Evolutionary conservation across 495 filamentous ascomycete species (phyloP).

Genomic region (Aspergillus hancockii): DNA sequence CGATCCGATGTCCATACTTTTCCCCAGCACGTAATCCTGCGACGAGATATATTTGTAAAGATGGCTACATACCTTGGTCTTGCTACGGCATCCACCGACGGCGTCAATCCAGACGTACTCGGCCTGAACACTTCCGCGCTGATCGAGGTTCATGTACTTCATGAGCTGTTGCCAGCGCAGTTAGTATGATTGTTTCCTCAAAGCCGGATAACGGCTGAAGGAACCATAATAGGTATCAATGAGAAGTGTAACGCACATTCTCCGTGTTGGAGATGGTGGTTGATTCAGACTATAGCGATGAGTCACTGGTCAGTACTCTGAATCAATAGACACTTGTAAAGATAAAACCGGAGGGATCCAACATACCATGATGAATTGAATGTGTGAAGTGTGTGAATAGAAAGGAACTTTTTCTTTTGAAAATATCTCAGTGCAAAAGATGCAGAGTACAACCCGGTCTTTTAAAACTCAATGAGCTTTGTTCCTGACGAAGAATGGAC

Average conservation of each 20-base stretch:
- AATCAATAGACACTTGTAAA: neutral
- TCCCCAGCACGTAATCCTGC: neutral
- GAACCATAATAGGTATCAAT: constrained; percentile 30
- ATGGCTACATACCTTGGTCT: constrained; percentile 75
- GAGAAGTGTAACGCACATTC: constrained; percentile 55
- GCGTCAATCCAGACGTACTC: constrained; percentile 99
- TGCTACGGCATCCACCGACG: constrained; percentile 75
- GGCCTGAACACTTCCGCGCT: constrained; percentile 80
- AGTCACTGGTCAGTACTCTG: constrained; percentile 13
- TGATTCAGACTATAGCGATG: constrained; percentile 45
- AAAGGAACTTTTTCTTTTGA: constrained; percentile 20
- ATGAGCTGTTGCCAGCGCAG: constrained; percentile 62
- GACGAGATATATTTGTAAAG: constrained; percentile 7
- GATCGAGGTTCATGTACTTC: constrained; percentile 89
- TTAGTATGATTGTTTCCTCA: constrained; percentile 44
- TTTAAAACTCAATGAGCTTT: neutral
- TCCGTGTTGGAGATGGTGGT: constrained; percentile 68
- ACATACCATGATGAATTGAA: constrained; percentile 47
- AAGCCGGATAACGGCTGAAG: constrained; percentile 37
- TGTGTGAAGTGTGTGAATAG: constrained; percentile 38
- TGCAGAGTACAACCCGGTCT: neutral
- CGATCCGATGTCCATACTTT: constrained; percentile 8
- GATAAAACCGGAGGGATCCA: neutral
- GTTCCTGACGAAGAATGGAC: neutral
- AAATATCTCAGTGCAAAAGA: constrained; percentile 1